Evolutionary conservation across 2,329 filamentous ascomycete species (phyloP).

Genomic region (Monosporascus sp.): DNA sequence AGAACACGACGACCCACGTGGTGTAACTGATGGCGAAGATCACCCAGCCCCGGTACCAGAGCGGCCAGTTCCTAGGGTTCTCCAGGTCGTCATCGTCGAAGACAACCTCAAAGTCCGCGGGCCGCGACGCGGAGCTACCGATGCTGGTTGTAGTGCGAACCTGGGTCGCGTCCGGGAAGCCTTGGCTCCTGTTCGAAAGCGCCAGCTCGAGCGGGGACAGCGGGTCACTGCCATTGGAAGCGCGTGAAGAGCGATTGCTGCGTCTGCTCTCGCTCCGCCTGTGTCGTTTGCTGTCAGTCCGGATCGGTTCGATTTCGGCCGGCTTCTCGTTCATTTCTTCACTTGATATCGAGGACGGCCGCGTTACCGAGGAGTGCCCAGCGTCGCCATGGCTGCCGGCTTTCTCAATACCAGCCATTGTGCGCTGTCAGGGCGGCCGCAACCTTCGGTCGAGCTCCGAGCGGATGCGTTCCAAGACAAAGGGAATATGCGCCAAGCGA

Average conservation of each 20-base stretch:
- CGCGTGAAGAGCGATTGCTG: conserved; percentile 16
- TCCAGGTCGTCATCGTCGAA: conserved; percentile 59
- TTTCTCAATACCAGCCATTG: background rate
- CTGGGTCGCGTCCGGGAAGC: conserved; percentile 38
- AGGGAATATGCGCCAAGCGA: too few species aligned
- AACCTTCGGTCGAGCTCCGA: background rate
- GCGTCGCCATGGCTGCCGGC: background rate
- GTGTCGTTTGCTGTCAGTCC: background rate
- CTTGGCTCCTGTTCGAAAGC: conserved; percentile 14
- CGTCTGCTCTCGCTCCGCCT: conserved; percentile 8
- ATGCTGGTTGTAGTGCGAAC: conserved; percentile 38
- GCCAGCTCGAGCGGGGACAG: conserved; percentile 21
- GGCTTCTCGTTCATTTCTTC: background rate
- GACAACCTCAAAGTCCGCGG: conserved; percentile 66
- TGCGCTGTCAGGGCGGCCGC: background rate
- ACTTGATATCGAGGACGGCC: background rate
- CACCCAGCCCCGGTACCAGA: conserved; percentile 41
- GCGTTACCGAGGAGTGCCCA: background rate
- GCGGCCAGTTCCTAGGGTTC: conserved; percentile 66
- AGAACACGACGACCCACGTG: conserved; percentile 56
- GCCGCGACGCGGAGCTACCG: conserved; percentile 37
- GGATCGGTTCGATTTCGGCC: background rate
- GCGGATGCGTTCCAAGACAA: too few species aligned
- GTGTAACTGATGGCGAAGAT: conserved; percentile 42
- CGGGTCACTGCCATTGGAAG: conserved; percentile 21